Base-by-base conservation (phyloP, 768 basidiomycete genomes). In the Pleurotus pulmonarius region DNA sequence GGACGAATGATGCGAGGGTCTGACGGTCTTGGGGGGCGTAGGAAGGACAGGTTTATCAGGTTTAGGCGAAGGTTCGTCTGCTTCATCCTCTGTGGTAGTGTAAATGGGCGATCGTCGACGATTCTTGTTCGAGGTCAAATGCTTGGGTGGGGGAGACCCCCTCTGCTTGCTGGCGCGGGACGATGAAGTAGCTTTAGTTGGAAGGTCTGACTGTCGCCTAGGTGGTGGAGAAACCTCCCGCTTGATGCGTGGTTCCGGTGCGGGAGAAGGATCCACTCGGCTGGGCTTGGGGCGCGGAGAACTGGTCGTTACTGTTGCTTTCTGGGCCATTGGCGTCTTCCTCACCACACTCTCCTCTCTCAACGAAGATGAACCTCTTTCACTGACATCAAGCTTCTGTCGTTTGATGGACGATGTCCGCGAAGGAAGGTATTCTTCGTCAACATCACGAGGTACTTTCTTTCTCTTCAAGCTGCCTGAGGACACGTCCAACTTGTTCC, bases 1-100 rank as follows among this genome's bases (percentile, higher is more conserved):
- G 13, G 49, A 24, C 15, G 55, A 39, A 53, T 39, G 56, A 15
- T 67, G 65, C 16, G 56, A n/a, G 11, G 55, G 40, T 24, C 38
- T 38, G 15, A 65, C 61, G 22, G 64, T 60, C 39, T 61, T 60
- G 20, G 72, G 72, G 8, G 72, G 70, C 24, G 62, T 66, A 29
- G 69, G 67, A 2, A 67, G 58, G 0, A 64, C 22, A 15, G 25
- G 15, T 16, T 13, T n/a, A 5, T 34, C 44, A 52, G 8, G 43
- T 54, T 71, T 67, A 7, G 66, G 58, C 1, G 68, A 65, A 7
- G 68, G 69, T 57, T 80, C 75, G 20, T 74, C 75, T 63, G 18
- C 18, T 20, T 85, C 83, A 49, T 87, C 82, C 39, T 85, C 85
- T 1, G 86, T 85, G 1, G 86, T 86, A 0, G 87, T 87, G 59